A percentile compares a stretch with the other conserved stretches of the same genome.
These are phyloP conservation scores for Puccinia novopanici DNA, from an alignment of 1,284 basidiomycete genomes.

Conservation along the genomic window DNA sequence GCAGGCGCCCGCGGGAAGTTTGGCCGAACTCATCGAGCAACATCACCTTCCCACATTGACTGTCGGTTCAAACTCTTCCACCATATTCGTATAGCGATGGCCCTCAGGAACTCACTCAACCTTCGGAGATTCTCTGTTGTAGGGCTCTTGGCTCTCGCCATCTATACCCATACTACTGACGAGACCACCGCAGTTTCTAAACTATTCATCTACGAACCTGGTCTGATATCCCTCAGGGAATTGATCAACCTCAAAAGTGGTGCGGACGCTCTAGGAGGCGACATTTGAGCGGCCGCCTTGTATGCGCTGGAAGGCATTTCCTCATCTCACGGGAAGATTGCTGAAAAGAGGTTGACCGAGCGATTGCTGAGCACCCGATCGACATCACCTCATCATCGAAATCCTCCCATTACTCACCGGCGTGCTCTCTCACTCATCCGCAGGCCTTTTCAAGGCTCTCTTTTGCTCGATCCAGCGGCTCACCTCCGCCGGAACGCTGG, in stretches of 20 bases:
- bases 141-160: too few relatives aligned
- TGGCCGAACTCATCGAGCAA: conserved; percentile 73
- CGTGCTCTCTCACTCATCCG: conserved; percentile 52
- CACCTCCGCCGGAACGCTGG: conserved; percentile 86
- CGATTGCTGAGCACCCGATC: conserved; percentile 53
- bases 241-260: conserved; percentile 72
- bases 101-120: conserved; percentile 67
- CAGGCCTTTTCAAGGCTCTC: conserved; percentile 76
- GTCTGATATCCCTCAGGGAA: conserved; percentile 81
- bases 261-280: conserved; percentile 64
- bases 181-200: too few relatives aligned
- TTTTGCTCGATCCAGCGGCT: conserved; percentile 93
- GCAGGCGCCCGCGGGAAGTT: conserved; percentile 62
- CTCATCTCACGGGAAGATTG: conserved; percentile 76
- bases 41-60: conserved; percentile 74
- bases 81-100: conserved; percentile 76
- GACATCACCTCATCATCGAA: conserved; percentile 16
- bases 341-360: conserved; percentile 63
- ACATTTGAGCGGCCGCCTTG: conserved; percentile 79
- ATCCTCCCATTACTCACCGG: conserved; percentile 28
- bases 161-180: too few relatives aligned
- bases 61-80: conserved; percentile 89
- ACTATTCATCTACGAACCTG: too few relatives aligned
- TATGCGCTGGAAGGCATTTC: conserved; percentile 85
- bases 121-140: conserved; percentile 79